phyloP scores from a whole-genome alignment of 306 rosid genomes.

The Trichosanthes cucumerina region DNA sequence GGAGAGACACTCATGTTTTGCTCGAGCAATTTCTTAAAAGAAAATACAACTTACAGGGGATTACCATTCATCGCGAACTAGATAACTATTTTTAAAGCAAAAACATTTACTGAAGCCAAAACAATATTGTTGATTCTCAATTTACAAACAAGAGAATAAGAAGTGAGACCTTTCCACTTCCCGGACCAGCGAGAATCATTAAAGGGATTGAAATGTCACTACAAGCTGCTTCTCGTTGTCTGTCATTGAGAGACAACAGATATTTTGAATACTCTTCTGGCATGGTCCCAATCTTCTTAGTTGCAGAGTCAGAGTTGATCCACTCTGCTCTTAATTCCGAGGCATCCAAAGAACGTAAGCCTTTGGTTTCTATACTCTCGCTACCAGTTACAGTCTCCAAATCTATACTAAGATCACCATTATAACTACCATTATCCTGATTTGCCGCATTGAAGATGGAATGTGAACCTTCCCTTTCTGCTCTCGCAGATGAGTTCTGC shows the following conservation, averaged over 20 bases:
- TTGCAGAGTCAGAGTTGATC: slow-evolving; percentile 9
- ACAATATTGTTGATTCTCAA: not conserved
- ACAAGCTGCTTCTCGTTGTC: slow-evolving; percentile 88
- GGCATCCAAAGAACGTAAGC: slow-evolving; percentile 12
- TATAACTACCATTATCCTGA: slow-evolving; percentile 11
- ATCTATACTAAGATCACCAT: slow-evolving; percentile 12
- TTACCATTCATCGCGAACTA: not conserved
- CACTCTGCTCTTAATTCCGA: slow-evolving; percentile 20
- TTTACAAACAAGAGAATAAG: not conserved
- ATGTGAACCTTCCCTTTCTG: slow-evolving; percentile 15
- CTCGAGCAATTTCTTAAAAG: not conserved
- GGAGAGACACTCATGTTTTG: not conserved
- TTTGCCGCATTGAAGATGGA: not conserved
- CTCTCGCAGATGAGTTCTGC: slow-evolving; percentile 39
- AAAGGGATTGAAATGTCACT: slow-evolving; percentile 62
- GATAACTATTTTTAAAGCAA: not conserved
- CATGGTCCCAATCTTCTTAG: slow-evolving; percentile 33
- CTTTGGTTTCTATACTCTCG: slow-evolving; percentile 20
- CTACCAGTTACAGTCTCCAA: slow-evolving; percentile 6
- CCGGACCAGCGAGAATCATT: slow-evolving; percentile 91
- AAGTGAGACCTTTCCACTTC: slow-evolving; percentile 80
- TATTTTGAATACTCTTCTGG: slow-evolving; percentile 62
- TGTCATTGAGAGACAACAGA: slow-evolving; percentile 54
- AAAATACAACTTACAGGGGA: not conserved
- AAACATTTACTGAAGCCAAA: not conserved